Percentiles rank a stretch among this genome's conserved stretches.
Evolutionary conservation across 1,284 basidiomycete genomes (phyloP).

Genomic region (Marasmius tenuissimus): DNA sequence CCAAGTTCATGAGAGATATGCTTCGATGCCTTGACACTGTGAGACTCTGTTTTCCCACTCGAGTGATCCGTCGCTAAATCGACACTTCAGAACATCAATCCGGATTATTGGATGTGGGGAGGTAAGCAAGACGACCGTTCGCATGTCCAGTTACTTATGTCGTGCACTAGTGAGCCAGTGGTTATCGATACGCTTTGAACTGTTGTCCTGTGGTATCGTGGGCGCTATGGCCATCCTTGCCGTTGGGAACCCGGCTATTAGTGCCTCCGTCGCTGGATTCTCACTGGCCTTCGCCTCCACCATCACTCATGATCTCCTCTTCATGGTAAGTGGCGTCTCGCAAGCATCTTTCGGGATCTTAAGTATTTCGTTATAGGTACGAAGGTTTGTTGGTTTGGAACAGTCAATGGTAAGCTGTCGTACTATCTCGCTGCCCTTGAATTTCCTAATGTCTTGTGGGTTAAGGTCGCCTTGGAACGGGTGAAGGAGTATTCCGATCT

Average conservation of each 20-base stretch:
- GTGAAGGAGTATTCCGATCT: constrained; percentile 90
- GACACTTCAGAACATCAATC: constrained; percentile 64
- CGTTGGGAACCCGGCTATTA: constrained; percentile 68
- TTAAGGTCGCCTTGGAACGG: constrained; percentile 84
- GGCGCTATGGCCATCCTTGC: constrained; percentile 72
- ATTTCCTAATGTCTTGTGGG: constrained; percentile 3
- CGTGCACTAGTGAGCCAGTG: constrained; percentile 68
- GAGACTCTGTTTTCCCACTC: constrained; percentile 21
- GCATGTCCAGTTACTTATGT: background rate
- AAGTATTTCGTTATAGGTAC: constrained; percentile 33
- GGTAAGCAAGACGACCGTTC: constrained; percentile 36
- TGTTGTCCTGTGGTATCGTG: constrained; percentile 73
- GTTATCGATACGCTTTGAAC: constrained; percentile 81
- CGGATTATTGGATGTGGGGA: constrained; percentile 88
- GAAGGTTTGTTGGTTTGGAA: constrained; percentile 82
- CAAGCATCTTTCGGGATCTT: background rate
- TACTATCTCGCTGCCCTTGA: constrained; percentile 3
- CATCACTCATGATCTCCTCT: constrained; percentile 67
- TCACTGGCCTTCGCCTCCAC: constrained; percentile 81
- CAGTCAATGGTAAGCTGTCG: constrained; percentile 76
- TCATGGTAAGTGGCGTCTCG: constrained; percentile 38
- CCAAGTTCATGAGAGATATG: constrained; percentile 87
- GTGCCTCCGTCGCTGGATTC: constrained; percentile 82
- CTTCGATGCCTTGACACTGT: constrained; percentile 81
- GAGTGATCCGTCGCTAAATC: background rate